phyloP scores from a whole-genome alignment of 352 stramenopile species.

The Phytophthora vignae region DNA sequence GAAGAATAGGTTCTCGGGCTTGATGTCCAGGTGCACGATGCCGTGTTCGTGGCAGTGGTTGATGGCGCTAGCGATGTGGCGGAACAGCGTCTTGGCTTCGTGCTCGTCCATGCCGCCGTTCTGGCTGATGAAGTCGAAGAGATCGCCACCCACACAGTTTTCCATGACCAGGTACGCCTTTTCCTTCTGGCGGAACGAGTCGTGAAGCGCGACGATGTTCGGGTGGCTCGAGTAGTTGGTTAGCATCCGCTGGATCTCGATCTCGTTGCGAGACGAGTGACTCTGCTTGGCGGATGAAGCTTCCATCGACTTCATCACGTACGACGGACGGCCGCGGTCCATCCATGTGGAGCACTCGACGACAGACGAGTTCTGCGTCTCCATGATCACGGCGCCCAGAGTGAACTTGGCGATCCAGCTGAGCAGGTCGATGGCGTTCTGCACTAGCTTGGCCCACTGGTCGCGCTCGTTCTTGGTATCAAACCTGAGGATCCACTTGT shows the following conservation, averaged over 20 bases:
- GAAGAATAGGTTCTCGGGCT: conserved; percentile 85
- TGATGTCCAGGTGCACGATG: conserved; percentile 82
- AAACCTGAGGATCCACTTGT: conserved; percentile 79
- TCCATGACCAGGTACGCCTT: conserved; percentile 72
- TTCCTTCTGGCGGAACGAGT: conserved; percentile 71
- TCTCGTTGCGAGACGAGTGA: conserved; percentile 63
- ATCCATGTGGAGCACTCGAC: conserved; percentile 75
- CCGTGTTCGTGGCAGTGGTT: conserved; percentile 63
- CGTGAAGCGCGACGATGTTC: conserved; percentile 71
- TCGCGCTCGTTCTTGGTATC: conserved; percentile 79
- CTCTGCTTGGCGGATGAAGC: conserved; percentile 57
- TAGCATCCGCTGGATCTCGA: conserved; percentile 69
- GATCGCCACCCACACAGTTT: conserved; percentile 67
- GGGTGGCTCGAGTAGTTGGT: conserved; percentile 75
- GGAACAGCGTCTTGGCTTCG: conserved; percentile 58
- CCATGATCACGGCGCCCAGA: conserved; percentile 61
- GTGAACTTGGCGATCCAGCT: conserved; percentile 80
- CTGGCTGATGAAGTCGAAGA: conserved; percentile 68
- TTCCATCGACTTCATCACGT: conserved; percentile 73
- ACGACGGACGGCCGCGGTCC: conserved; percentile 61
- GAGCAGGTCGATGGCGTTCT: conserved; percentile 72
- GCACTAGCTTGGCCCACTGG: conserved; percentile 64
- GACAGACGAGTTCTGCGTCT: conserved; percentile 62
- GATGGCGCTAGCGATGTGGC: conserved; percentile 59
- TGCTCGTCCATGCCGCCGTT: conserved; percentile 61